Conservation (phyloP, 768 basidiomycete species). For the Leccinum rimulosum region DNA sequence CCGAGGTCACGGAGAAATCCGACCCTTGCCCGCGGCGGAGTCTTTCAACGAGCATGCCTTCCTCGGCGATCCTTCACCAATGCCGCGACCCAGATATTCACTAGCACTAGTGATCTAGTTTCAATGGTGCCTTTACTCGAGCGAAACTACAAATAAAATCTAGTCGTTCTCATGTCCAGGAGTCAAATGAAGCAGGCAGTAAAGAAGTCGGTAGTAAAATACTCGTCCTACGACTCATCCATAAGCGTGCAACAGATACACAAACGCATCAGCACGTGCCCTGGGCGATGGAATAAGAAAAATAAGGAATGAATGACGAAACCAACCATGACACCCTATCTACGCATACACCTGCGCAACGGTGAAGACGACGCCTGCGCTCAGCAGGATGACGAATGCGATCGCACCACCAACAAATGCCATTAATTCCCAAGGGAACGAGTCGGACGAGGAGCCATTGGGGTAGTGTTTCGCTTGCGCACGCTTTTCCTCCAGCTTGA, state of each 20-base stretch:
- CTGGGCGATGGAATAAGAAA: neutral
- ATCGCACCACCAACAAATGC: slow-evolving; percentile 29
- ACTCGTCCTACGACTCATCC: too few species aligned
- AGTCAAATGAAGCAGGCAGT: neutral
- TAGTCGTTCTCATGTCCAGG: neutral
- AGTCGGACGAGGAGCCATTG: slow-evolving; percentile 4
- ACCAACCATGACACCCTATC: neutral
- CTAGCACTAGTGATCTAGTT: neutral
- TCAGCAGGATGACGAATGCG: slow-evolving; percentile 27
- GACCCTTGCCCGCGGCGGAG: too few species aligned
- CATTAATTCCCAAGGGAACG: slow-evolving; percentile 32
- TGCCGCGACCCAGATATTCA: neutral
- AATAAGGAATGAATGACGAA: neutral
- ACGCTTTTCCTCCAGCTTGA: slow-evolving; percentile 43
- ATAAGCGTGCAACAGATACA: neutral
- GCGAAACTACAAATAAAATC: neutral
- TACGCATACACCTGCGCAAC: slow-evolving; percentile 25
- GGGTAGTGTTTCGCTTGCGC: slow-evolving; percentile 31
- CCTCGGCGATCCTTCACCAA: too few species aligned
- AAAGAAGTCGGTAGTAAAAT: neutral
- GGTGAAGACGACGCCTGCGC: slow-evolving; percentile 22
- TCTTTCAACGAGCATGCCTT: too few species aligned
- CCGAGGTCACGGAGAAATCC: too few species aligned
- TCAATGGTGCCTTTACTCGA: neutral
- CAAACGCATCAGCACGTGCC: neutral